A percentile compares a stretch with the other conserved stretches of the same genome.
phyloP scores from a whole-genome alignment of 345 rosid genomes.

The Rhodamnia argentea region DNA sequence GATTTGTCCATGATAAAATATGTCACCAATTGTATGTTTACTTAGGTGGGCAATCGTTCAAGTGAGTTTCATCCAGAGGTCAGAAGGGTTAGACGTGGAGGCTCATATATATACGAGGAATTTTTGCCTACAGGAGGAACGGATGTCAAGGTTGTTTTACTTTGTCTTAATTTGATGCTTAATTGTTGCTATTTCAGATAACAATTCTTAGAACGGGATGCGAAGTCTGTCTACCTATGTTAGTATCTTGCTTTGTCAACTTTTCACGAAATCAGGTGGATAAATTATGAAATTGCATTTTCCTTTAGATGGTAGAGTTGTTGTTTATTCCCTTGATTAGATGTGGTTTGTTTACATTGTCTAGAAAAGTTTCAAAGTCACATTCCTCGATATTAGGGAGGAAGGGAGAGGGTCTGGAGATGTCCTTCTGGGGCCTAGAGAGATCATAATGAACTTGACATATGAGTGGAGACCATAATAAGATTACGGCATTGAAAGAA shows the following conservation, averaged over 20 bases:
- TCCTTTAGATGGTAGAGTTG: not conserved
- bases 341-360: not conserved
- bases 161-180: not conserved
- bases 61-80: conserved; percentile 98
- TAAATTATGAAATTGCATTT: not conserved
- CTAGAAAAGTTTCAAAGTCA: not conserved
- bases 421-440: not conserved
- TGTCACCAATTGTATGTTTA: not conserved
- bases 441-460: not conserved
- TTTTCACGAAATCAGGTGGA: not conserved
- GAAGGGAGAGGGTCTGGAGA: not conserved
- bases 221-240: not conserved
- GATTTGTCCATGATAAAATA: not conserved
- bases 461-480: not conserved
- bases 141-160: conserved; percentile 78
- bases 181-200: not conserved
- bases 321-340: not conserved
- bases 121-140: conserved; percentile 99
- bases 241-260: not conserved
- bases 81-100: conserved; percentile 98
- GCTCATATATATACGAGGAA: conserved; percentile 97
- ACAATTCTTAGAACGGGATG: not conserved
- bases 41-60: conserved; percentile 89
- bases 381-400: not conserved
- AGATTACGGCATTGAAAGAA: not conserved